Percentiles rank a stretch among this genome's conserved stretches.
Conservation (phyloP, 352 stramenopile species). For the Globisporangium rhizosaccharum region DNA sequence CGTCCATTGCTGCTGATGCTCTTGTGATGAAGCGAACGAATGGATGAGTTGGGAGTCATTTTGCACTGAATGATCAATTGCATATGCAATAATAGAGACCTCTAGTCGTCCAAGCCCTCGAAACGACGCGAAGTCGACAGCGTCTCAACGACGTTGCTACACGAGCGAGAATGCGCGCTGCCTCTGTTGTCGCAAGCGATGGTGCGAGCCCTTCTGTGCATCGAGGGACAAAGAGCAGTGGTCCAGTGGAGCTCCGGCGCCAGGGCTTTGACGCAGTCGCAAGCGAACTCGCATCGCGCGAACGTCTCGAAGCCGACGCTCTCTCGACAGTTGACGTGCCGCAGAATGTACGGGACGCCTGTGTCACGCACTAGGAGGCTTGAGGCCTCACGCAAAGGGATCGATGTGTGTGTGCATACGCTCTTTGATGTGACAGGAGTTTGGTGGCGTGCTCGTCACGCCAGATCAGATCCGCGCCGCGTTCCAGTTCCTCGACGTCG, state of each 20-base stretch:
- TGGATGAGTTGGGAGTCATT: too few species aligned
- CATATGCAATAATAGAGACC: background rate
- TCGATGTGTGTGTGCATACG: too few species aligned
- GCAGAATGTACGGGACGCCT: conserved; percentile 2
- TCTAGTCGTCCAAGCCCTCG: background rate
- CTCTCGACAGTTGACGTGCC: conserved; percentile 3
- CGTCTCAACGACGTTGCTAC: background rate
- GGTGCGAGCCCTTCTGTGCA: background rate
- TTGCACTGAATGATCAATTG: background rate
- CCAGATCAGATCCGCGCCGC: conserved; percentile 77
- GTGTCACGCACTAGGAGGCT: background rate
- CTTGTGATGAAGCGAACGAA: too few species aligned
- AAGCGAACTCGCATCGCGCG: conserved; percentile 7
- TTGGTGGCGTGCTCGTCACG: conserved; percentile 80
- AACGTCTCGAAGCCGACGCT: conserved; percentile 5
- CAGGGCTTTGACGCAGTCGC: conserved; percentile 10
- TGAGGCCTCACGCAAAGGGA: background rate
- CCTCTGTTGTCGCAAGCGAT: background rate
- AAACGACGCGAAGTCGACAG: background rate
- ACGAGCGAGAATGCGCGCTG: conserved; percentile 1
- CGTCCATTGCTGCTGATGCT: conserved; percentile 9
- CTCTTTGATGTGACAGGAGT: conserved; percentile 26
- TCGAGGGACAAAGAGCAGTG: background rate
- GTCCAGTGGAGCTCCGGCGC: conserved; percentile 2
- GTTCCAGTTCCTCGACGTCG: conserved; percentile 90